Evolutionary conservation across 106 monocot species (phyloP).

Genomic region (Dendrobium officinale): DNA sequence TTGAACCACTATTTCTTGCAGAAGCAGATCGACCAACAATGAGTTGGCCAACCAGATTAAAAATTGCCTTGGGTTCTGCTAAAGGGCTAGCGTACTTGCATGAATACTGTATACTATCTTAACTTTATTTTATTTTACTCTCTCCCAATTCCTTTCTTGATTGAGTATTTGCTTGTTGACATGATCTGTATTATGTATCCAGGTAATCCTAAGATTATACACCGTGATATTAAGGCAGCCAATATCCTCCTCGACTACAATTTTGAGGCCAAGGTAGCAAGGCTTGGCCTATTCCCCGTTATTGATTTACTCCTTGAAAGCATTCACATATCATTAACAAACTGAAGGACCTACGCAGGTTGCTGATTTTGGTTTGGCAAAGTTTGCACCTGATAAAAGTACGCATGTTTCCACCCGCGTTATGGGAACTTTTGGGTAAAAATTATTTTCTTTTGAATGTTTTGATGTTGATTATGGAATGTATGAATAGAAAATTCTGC

Average conservation of each 20-base stretch:
- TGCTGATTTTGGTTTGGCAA: conserved; percentile 96
- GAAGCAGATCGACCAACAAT: conserved; percentile 46
- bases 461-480: background rate
- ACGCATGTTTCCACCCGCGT: conserved; percentile 89
- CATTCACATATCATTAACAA: background rate
- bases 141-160: conserved; percentile 1
- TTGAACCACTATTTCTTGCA: conserved; percentile 11
- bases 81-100: conserved; percentile 16
- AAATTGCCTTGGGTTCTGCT: conserved; percentile 11
- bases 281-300: too few relatives aligned
- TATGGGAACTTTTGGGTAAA: conserved; percentile 69
- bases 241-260: conserved; percentile 90
- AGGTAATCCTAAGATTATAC: conserved; percentile 95
- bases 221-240: conserved; percentile 88
- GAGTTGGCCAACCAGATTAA: conserved; percentile 44
- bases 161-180: background rate
- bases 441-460: background rate
- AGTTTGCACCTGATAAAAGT: conserved; percentile 38
- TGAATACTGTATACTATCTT: conserved; percentile 10
- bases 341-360: conserved; percentile 36
- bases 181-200: background rate
- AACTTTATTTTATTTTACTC: background rate
- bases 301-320: background rate
- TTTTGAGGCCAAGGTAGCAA: conserved; percentile 81
- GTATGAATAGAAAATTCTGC: background rate